phyloP scores from a whole-genome alignment of 441 rosid species.

The Rhodomyrtus psidioides region DNA sequence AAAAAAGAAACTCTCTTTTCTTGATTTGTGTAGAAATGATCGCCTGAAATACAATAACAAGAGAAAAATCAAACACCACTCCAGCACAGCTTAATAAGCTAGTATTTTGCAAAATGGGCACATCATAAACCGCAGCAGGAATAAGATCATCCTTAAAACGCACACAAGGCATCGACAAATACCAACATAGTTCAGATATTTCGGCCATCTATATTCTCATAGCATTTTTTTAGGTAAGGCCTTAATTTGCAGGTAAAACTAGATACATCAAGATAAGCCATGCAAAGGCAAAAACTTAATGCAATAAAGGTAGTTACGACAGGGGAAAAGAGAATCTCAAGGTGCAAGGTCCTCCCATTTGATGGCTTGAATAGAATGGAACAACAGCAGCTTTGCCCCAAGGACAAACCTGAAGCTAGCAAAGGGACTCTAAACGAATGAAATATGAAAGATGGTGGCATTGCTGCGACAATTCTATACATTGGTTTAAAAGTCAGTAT shows the following conservation, averaged over 20 bases:
- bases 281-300: not conserved
- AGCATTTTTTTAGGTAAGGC: not conserved
- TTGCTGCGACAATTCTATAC: not conserved
- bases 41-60: slow-evolving; percentile 32
- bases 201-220: not conserved
- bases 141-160: not conserved
- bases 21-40: slow-evolving; percentile 66
- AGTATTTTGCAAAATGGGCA: not conserved
- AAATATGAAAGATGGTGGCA: not conserved
- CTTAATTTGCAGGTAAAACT: not conserved
- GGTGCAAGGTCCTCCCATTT: not conserved
- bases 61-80: not conserved
- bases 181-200: not conserved
- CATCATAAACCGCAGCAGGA: not conserved
- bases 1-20: slow-evolving; percentile 65
- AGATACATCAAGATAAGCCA: not conserved
- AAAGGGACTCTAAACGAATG: not conserved
- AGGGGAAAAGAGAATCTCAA: not conserved
- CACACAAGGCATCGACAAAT: not conserved
- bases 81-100: not conserved
- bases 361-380: not conserved
- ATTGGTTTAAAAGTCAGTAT: not conserved
- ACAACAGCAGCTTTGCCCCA: not conserved
- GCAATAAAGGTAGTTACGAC: not conserved
- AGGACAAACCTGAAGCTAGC: not conserved